Conservation (phyloP, 2,329 filamentous ascomycete genomes). For the Aureobasidium uvarum region DNA sequence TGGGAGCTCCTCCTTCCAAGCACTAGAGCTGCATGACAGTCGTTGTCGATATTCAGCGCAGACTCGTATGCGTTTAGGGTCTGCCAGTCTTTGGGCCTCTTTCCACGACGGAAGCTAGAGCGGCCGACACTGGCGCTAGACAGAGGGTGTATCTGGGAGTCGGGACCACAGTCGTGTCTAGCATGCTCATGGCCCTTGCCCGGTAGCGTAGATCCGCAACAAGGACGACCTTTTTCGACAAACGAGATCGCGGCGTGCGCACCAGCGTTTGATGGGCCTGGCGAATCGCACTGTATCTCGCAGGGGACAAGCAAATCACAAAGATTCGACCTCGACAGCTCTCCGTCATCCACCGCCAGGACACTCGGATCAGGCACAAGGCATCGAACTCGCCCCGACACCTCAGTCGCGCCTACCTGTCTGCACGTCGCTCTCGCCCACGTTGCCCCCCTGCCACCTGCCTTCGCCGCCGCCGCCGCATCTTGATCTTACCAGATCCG, state of each 20-base stretch:
- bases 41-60: constrained; percentile 16
- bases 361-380: not conserved
- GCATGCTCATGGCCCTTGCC: constrained; percentile 19
- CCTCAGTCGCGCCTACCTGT: not conserved
- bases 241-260: constrained; percentile 20
- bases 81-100: not conserved
- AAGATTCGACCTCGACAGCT: constrained; percentile 15
- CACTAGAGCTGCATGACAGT: constrained; percentile 24
- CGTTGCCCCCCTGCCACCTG: constrained; percentile 14
- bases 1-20: not conserved
- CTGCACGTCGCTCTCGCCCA: constrained; percentile 17
- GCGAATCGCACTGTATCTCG: constrained; percentile 24
- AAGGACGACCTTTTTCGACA: constrained; percentile 18
- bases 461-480: not conserved
- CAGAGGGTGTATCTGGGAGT: constrained; percentile 20
- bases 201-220: constrained; percentile 18
- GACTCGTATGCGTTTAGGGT: not conserved
- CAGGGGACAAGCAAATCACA: constrained; percentile 18
- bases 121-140: constrained; percentile 8
- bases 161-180: constrained; percentile 17
- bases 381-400: constrained; percentile 4
- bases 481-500: constrained; percentile 6
- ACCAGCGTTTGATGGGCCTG: constrained; percentile 24
- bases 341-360: constrained; percentile 5
- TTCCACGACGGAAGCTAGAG: constrained; percentile 15